Percentiles rank a stretch among this genome's conserved stretches.
phyloP scores from a whole-genome alignment of 2,329 filamentous ascomycete genomes.

The Exserohilum rostratum region DNA sequence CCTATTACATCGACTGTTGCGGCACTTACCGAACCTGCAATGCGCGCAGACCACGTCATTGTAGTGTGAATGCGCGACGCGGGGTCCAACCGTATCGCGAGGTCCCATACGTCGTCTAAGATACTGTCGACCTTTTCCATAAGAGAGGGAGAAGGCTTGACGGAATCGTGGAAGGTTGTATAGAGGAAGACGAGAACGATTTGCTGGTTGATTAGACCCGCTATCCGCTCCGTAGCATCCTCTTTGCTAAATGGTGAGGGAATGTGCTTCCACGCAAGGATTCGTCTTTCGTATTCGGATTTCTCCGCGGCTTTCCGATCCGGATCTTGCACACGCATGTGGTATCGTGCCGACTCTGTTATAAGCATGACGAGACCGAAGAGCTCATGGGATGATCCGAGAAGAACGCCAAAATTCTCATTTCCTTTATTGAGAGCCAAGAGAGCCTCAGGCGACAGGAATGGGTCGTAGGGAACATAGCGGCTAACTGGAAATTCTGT shows the following conservation, averaged over 20 bases:
- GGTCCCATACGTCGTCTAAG: background rate
- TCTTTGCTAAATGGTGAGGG: background rate
- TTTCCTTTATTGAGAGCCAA: background rate
- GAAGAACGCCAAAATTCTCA: conserved; percentile 1
- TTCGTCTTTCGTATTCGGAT: background rate
- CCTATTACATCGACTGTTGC: background rate
- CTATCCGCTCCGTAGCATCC: background rate
- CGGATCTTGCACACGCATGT: background rate
- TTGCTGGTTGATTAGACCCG: conserved; percentile 5
- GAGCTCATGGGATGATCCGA: conserved; percentile 2
- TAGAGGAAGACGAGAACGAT: conserved; percentile 2
- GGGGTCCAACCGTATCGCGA: background rate
- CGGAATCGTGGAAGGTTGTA: conserved; percentile 1
- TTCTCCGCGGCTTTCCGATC: background rate
- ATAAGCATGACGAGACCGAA: conserved; percentile 6
- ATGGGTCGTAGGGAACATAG: background rate
- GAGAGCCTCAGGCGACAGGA: conserved; percentile 1
- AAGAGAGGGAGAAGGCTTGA: background rate
- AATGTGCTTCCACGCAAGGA: background rate
- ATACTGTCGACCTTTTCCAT: background rate
- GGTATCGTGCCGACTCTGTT: conserved; percentile 1
- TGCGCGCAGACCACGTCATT: conserved; percentile 1
- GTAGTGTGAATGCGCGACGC: conserved; percentile 1
- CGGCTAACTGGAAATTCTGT: conserved; percentile 1
- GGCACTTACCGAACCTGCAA: conserved; percentile 1